Conservation (phyloP, 768 basidiomycete genomes). For the Coprinopsis marcescibilis region DNA sequence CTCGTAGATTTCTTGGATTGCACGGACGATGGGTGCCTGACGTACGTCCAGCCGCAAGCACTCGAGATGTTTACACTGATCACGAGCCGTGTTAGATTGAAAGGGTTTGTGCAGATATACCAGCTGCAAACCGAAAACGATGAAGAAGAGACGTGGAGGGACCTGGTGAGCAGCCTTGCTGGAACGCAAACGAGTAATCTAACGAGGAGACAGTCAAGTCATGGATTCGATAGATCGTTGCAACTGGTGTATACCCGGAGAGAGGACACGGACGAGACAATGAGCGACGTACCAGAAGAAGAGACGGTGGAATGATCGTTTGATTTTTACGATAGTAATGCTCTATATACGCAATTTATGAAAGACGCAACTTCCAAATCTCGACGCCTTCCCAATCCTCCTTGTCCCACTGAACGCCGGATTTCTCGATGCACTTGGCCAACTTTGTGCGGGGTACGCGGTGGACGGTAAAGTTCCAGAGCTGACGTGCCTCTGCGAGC, state of each 20-base stretch:
- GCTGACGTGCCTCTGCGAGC: slow-evolving; percentile 46
- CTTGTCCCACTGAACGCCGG: slow-evolving; percentile 51
- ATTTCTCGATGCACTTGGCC: slow-evolving; percentile 52
- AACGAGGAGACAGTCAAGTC: slow-evolving; percentile 44
- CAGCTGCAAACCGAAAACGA: slow-evolving; percentile 83
- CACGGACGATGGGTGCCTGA: slow-evolving; percentile 63
- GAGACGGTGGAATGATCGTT: neutral
- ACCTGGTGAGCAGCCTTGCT: slow-evolving; percentile 46
- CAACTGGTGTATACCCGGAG: slow-evolving; percentile 50
- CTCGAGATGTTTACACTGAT: slow-evolving; percentile 3
- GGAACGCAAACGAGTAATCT: slow-evolving; percentile 10
- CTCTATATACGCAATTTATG: neutral
- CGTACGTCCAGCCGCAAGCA: slow-evolving; percentile 39
- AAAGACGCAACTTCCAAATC: slow-evolving; percentile 58
- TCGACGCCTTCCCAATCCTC: slow-evolving; percentile 81
- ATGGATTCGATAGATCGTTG: slow-evolving; percentile 70
- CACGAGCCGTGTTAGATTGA: slow-evolving; percentile 41
- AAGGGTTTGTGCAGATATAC: slow-evolving; percentile 79
- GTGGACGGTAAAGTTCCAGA: slow-evolving; percentile 53
- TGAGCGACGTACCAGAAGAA: slow-evolving; percentile 5
- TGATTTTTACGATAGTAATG: neutral
- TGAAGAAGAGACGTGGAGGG: slow-evolving; percentile 80
- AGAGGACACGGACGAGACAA: slow-evolving; percentile 38
- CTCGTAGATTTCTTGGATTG: slow-evolving; percentile 71
- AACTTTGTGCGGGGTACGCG: slow-evolving; percentile 58